A percentile compares a stretch with the other conserved stretches of the same genome.
phyloP scores from a whole-genome alignment of 2,329 filamentous ascomycete genomes.

The Nemania abortiva region DNA sequence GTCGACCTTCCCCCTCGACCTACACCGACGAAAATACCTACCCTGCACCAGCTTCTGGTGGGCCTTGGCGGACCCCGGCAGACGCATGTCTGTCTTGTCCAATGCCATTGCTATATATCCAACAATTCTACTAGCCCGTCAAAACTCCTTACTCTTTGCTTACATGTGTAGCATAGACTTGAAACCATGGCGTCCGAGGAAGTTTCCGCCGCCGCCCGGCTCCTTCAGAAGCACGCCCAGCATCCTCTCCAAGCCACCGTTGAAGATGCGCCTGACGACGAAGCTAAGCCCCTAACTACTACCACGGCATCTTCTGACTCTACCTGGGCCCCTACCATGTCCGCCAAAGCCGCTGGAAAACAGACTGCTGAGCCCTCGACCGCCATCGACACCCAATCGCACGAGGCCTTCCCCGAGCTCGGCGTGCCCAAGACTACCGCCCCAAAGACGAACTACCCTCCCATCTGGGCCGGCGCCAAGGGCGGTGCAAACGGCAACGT shows the following conservation, averaged over 20 bases:
- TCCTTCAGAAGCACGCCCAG: constrained; percentile 72
- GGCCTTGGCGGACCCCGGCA: constrained; percentile 13
- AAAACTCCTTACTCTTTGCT: not conserved
- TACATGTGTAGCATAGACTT: constrained; percentile 22
- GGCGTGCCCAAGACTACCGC: constrained; percentile 75
- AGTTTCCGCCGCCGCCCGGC: constrained; percentile 70
- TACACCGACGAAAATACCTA: constrained; percentile 8
- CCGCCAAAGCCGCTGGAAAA: constrained; percentile 76
- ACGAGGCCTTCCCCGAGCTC: constrained; percentile 94
- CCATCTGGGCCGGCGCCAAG: constrained; percentile 80
- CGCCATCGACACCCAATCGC: constrained; percentile 82
- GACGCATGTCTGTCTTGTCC: too few relatives aligned
- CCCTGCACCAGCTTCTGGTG: not conserved
- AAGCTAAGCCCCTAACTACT: constrained; percentile 71
- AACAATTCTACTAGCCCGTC: not conserved
- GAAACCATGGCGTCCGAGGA: constrained; percentile 61
- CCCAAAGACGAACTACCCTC: constrained; percentile 69
- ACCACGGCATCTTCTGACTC: constrained; percentile 58
- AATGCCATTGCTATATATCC: not conserved
- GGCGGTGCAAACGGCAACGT: constrained; percentile 66
- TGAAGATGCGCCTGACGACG: constrained; percentile 86
- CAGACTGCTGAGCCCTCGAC: constrained; percentile 68
- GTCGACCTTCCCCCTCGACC: constrained; percentile 9
- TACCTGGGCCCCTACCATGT: constrained; percentile 63
- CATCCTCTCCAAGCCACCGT: constrained; percentile 72